Evolutionary conservation across 371 early-diverging fungal genomes (phyloP).

Genomic region (Syncephalastrum racemosum): DNA sequence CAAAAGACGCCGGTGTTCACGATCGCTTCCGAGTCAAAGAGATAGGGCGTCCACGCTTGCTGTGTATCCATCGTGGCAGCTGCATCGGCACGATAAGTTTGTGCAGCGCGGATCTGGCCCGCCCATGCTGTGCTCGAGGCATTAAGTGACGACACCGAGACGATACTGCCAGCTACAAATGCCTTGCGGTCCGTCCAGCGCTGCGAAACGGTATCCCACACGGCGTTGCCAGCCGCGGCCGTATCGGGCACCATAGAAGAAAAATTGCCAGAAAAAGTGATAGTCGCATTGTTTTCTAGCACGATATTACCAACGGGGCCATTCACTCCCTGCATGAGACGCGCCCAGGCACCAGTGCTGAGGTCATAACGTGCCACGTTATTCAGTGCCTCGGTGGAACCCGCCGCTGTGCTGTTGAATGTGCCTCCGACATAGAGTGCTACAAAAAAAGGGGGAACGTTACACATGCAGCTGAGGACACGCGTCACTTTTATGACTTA

Average conservation of each 20-base stretch:
- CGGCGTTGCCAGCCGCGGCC: conserved; percentile 20
- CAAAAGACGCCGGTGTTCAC: conserved; percentile 37
- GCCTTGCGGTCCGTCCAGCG: conserved; percentile 21
- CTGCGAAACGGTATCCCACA: conserved; percentile 16
- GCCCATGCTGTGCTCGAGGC: conserved; percentile 9
- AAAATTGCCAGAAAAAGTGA: conserved; percentile 37
- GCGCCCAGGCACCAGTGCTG: conserved; percentile 22
- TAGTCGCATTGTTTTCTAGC: conserved; percentile 11
- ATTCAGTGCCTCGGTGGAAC: conserved; percentile 10
- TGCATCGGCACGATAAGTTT: conserved; percentile 31
- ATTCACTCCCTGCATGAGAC: conserved; percentile 29
- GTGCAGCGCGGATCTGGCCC: conserved; percentile 32
- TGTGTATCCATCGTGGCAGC: conserved; percentile 6
- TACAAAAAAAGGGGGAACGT: conserved; percentile 5
- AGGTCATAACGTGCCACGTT: conserved; percentile 31
- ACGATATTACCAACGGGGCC: conserved; percentile 26
- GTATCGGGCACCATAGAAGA: conserved; percentile 5
- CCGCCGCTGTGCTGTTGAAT: conserved; percentile 25
- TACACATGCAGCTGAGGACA: background rate
- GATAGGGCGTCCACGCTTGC: conserved; percentile 11
- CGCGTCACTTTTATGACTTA: conserved; percentile 10
- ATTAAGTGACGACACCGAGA: conserved; percentile 4
- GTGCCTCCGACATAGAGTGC: conserved; percentile 34
- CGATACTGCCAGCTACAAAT: conserved; percentile 23
- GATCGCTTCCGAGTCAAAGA: conserved; percentile 15